A percentile compares a stretch with the other conserved stretches of the same genome.
These are phyloP conservation scores for Primulina huaijiensis DNA, from an alignment of 257 asterid species.

Conservation along the genomic window DNA sequence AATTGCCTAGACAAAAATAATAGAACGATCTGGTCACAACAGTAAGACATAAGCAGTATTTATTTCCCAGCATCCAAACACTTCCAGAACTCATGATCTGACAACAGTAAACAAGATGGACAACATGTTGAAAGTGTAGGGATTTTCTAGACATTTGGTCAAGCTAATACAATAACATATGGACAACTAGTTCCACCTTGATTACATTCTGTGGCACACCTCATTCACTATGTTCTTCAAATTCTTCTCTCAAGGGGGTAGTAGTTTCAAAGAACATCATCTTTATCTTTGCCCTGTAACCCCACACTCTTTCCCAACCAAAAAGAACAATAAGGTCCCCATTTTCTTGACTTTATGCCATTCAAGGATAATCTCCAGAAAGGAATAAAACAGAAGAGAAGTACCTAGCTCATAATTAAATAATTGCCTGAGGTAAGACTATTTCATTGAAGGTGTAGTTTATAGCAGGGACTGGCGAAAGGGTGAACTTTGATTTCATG, in stretches of 20 bases:
- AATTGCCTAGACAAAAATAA: conserved; percentile 27
- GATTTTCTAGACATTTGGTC: not conserved
- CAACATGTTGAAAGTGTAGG: not conserved
- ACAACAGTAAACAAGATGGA: not conserved
- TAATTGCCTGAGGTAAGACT: not conserved
- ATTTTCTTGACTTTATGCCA: not conserved
- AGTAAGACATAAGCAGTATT: not conserved
- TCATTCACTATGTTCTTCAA: not conserved
- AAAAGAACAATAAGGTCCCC: not conserved
- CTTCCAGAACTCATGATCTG: not conserved
- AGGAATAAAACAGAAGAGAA: not conserved
- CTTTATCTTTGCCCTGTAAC: not conserved
- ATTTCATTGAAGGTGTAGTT: not conserved
- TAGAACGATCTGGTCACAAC: conserved; percentile 4
- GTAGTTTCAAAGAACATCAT: not conserved
- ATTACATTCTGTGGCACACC: not conserved
- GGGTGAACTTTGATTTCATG: not conserved
- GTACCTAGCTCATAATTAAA: not conserved
- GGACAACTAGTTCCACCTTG: not conserved
- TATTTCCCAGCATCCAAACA: conserved; percentile 1
- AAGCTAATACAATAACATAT: not conserved
- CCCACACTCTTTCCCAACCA: not conserved
- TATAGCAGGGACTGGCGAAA: not conserved
- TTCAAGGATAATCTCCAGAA: not conserved
- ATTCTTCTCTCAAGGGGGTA: not conserved